Evolutionary conservation across 805 yeast genomes (phyloP).

Genomic region (Blastobotrys americana): DNA sequence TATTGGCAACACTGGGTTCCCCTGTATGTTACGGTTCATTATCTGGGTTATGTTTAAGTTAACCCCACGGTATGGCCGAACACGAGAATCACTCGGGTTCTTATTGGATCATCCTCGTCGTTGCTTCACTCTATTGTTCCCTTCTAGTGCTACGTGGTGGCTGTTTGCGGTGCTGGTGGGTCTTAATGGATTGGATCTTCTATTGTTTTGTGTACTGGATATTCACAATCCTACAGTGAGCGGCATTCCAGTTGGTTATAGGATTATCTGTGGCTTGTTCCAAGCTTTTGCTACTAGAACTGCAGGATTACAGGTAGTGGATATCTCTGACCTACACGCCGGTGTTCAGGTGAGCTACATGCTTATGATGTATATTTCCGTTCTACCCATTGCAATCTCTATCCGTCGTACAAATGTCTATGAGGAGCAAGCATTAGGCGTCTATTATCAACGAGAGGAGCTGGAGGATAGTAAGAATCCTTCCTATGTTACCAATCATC

Average conservation of each 20-base stretch:
- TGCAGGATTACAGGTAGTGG: conserved; percentile 78
- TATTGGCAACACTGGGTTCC: conserved; percentile 94
- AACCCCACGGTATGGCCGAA: conserved; percentile 45
- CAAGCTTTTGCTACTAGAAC: conserved; percentile 93
- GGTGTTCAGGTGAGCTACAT: conserved; percentile 89
- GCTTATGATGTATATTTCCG: conserved; percentile 98
- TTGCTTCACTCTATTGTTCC: conserved; percentile 88
- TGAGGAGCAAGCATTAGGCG: conserved; percentile 94
- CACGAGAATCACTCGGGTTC: conserved; percentile 70
- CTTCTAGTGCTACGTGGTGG: conserved; percentile 95
- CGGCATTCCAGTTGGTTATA: conserved; percentile 55
- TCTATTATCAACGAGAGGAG: conserved; percentile 43
- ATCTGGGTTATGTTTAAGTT: conserved; percentile 73
- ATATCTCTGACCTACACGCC: conserved; percentile 66
- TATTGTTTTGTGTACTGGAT: conserved; percentile 75
- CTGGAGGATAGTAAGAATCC: conserved; percentile 30
- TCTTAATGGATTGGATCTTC: conserved; percentile 69
- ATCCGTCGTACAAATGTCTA: conserved; percentile 95
- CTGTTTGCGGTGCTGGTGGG: conserved; percentile 63
- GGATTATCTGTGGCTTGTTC: conserved; percentile 74
- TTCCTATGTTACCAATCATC: conserved; percentile 76
- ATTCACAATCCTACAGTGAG: conserved; percentile 42
- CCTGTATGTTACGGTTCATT: conserved; percentile 68
- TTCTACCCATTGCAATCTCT: conserved; percentile 90
- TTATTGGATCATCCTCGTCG: conserved; percentile 93